A percentile compares a stretch with the other conserved stretches of the same genome.
Conservation (phyloP, 225 moss, liverwort and hornwort species). For the Antitrichia curtipendula region DNA sequence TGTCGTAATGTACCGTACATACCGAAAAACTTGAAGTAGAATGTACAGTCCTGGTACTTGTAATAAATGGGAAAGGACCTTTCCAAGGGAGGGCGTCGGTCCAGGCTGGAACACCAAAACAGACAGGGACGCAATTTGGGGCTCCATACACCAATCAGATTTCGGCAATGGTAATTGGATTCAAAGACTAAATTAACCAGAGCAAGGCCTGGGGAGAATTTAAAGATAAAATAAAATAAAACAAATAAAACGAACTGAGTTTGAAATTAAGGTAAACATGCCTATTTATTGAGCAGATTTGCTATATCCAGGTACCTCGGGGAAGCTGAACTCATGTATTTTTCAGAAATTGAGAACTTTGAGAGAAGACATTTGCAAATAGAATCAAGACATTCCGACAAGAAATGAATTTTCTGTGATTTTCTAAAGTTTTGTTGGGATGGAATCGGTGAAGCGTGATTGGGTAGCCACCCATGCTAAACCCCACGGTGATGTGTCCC, state of each 20-base stretch:
- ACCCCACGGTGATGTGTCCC: rapidly evolving
- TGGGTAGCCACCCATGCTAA: neutral
- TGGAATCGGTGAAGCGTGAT: rapidly evolving
- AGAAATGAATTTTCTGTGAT: neutral
- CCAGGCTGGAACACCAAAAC: neutral
- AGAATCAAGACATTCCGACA: neutral
- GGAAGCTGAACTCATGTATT: neutral
- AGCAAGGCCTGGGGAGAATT: too few relatives aligned
- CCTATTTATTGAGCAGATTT: too few relatives aligned
- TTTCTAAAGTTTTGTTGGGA: neutral
- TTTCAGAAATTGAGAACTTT: neutral
- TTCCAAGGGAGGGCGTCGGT: too few relatives aligned
- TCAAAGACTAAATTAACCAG: too few relatives aligned
- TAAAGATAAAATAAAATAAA: too few relatives aligned
- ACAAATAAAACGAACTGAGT: too few relatives aligned
- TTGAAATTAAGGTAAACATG: too few relatives aligned
- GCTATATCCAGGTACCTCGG: neutral
- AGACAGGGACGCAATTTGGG: neutral
- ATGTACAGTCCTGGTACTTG: neutral
- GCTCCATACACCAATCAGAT: neutral
- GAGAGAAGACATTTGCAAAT: neutral
- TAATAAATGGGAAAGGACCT: neutral
- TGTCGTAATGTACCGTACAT: neutral
- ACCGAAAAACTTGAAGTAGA: neutral
- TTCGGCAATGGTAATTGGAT: neutral